Evolutionary conservation across 2,329 filamentous ascomycete species (phyloP).

Genomic region (Ophidiomyces ophidiicola): DNA sequence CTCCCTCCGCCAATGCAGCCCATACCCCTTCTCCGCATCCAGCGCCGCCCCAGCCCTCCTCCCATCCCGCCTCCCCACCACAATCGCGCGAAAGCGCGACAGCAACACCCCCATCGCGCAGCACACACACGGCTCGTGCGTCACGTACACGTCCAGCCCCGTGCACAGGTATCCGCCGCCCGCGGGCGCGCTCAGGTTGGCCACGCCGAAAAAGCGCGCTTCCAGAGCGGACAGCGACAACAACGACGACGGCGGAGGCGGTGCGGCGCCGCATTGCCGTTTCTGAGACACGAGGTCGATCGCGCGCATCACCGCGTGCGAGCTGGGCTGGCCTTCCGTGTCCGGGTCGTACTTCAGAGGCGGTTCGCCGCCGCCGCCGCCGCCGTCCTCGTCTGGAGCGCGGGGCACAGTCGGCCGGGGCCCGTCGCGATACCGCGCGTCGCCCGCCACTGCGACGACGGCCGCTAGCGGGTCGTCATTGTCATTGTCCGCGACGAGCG

Average conservation of each 20-base stretch:
- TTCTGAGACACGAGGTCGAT: constrained; percentile 33
- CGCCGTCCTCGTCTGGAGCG: not conserved
- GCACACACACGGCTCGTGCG: constrained; percentile 91
- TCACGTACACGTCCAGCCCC: constrained; percentile 83
- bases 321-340: constrained; percentile 33
- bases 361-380: not conserved
- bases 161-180: constrained; percentile 86
- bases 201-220: constrained; percentile 44
- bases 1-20: constrained; percentile 52
- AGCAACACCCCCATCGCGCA: constrained; percentile 95
- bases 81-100: constrained; percentile 75
- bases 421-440: constrained; percentile 27
- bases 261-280: too few species aligned
- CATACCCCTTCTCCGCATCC: constrained; percentile 37
- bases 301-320: constrained; percentile 37
- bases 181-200: constrained; percentile 58
- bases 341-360: constrained; percentile 26
- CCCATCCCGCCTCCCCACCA: constrained; percentile 65
- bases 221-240: constrained; percentile 21
- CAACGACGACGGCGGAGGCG: constrained; percentile 1
- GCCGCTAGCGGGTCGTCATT: constrained; percentile 28
- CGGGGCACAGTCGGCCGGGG: not conserved
- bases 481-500: constrained; percentile 21
- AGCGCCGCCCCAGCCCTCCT: constrained; percentile 22
- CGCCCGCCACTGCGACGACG: constrained; percentile 35